Base-by-base conservation (phyloP, 129 eudicot species). In the Flaveria brownii region DNA sequence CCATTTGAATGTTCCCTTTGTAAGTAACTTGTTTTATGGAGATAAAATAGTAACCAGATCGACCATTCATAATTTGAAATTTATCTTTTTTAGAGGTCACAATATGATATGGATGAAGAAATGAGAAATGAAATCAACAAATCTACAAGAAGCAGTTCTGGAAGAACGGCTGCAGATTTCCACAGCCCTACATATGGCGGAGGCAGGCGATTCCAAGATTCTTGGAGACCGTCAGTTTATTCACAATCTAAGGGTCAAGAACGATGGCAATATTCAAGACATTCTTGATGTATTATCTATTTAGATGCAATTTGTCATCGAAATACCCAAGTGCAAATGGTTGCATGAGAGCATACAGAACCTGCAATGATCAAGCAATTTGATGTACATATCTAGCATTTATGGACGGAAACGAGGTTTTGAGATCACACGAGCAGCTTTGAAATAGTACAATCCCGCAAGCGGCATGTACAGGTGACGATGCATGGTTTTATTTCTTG, bases 21-120 rank as follows among this genome's bases (percentile, higher is more conserved):
- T 52, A 43, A 8, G 15, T 28, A 16, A 63, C 22, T 11, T 2
- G 20, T 30, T 63, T 5, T 36, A 36, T 36, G 7, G 20, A 63
- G 25, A 65, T 33, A 33, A 65, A 36, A 7, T 18, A 30, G 0
- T 65, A 15, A 33, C 26, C 67, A 12, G 14, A 4, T 61, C 42
- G 17, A 16, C 49, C 69, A 2, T 49, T 22, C 12, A 63, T 14
- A 16, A 30, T 28, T 14, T 71, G 39, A 50, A 17, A 51, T 50
- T 50, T 50, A n/a, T 45, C 39, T 4, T 74, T 77, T 70, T 84
- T 74, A 94, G 99, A 87, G 92, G 43, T 84, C 90, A 77, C 86
- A 82, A 25, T 91, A 87, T 78, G 97, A 93, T 76, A 85, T 76
- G 65, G 92, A 91, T 72, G 98, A 94, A 79, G 93, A 86, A 77